A percentile compares a stretch with the other conserved stretches of the same genome.
phyloP scores from a whole-genome alignment of 306 rosid genomes.

The Purshia tridentata region DNA sequence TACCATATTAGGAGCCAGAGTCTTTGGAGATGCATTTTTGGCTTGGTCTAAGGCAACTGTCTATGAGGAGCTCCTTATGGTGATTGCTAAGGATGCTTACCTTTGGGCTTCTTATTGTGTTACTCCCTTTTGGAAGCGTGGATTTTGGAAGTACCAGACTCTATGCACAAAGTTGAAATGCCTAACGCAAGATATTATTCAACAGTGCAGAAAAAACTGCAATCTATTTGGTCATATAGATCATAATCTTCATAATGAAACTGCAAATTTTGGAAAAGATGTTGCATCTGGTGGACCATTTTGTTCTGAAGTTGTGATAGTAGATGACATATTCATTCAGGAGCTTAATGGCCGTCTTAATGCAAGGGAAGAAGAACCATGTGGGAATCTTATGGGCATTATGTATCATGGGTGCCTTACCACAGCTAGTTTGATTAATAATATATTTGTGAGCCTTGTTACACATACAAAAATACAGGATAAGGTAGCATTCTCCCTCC shows the following conservation, averaged over 20 bases:
- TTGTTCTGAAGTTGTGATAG: constrained; percentile 36
- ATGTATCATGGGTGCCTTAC: constrained; percentile 82
- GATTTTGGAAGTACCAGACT: constrained; percentile 72
- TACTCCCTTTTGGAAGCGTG: constrained; percentile 69
- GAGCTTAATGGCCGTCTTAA: constrained; percentile 36
- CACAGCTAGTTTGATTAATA: constrained; percentile 56
- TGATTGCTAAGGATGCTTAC: constrained; percentile 70
- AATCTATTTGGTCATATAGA: constrained; percentile 33
- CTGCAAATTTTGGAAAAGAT: constrained; percentile 32
- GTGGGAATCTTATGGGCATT: constrained; percentile 65
- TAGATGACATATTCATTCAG: constrained; percentile 34
- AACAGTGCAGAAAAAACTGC: constrained; percentile 48
- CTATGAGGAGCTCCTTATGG: constrained; percentile 81
- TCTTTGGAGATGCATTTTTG: constrained; percentile 75
- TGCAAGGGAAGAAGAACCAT: constrained; percentile 50
- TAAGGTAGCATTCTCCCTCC: constrained; percentile 43
- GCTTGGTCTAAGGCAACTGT: constrained; percentile 67
- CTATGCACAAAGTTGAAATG: constrained; percentile 61
- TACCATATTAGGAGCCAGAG: constrained; percentile 62
- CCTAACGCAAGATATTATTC: constrained; percentile 72
- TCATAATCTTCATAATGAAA: constrained; percentile 30
- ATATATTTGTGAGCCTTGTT: constrained; percentile 54
- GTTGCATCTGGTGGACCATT: constrained; percentile 31
- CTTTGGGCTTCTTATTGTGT: constrained; percentile 74
- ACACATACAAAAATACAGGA: constrained; percentile 63